phyloP scores from a whole-genome alignment of 2,329 filamentous ascomycete species.

The Aspergillus alliaceus region DNA sequence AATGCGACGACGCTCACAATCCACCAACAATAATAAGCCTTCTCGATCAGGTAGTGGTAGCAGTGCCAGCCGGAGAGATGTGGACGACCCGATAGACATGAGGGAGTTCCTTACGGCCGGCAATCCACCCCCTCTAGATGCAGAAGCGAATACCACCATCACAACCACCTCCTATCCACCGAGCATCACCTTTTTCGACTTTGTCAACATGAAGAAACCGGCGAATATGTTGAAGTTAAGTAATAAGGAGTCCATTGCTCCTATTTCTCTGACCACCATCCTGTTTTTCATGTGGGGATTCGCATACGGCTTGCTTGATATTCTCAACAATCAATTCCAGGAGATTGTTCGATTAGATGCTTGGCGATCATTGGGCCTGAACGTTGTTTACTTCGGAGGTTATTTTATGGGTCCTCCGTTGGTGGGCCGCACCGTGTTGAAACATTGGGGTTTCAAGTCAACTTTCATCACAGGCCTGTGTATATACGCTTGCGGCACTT shows the following conservation, averaged over 20 bases:
- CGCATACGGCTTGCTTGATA: slow-evolving; percentile 82
- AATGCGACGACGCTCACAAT: slow-evolving; percentile 8
- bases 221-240: slow-evolving; percentile 61
- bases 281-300: slow-evolving; percentile 90
- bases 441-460: slow-evolving; percentile 62
- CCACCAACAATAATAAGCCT: slow-evolving; percentile 15
- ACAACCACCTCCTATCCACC: slow-evolving; percentile 32
- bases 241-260: slow-evolving; percentile 57
- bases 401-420: slow-evolving; percentile 58
- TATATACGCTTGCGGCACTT: slow-evolving; percentile 62
- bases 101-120: slow-evolving; percentile 57
- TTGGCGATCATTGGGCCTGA: slow-evolving; percentile 49
- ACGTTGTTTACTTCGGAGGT: slow-evolving; percentile 61
- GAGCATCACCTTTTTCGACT: slow-evolving; percentile 59
- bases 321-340: slow-evolving; percentile 68
- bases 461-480: slow-evolving; percentile 61
- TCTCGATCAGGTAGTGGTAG: slow-evolving; percentile 19
- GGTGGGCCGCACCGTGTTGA: slow-evolving; percentile 56
- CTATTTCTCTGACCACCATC: slow-evolving; percentile 67
- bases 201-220: slow-evolving; percentile 58
- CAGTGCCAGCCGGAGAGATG: slow-evolving; percentile 1
- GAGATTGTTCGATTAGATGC: slow-evolving; percentile 42
- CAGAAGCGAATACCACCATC: slow-evolving; percentile 40
- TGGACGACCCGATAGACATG: slow-evolving; percentile 32
- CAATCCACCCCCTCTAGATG: slow-evolving; percentile 35